A percentile compares a stretch with the other conserved stretches of the same genome.
phyloP scores from a whole-genome alignment of 129 eudicot genomes.

The Escallonia herrerae region DNA sequence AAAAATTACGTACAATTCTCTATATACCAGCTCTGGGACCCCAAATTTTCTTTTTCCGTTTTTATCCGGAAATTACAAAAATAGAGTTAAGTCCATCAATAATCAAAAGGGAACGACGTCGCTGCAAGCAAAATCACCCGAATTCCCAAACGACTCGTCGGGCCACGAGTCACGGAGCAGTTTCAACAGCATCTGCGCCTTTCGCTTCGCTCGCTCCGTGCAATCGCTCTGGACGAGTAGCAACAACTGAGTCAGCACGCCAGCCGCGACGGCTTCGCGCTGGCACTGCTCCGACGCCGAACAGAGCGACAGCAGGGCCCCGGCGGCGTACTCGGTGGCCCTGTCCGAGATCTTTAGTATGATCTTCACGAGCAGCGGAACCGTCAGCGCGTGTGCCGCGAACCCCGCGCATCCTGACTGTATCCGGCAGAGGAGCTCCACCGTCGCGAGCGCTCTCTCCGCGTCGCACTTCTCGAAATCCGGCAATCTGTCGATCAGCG shows the following conservation, averaged over 20 bases:
- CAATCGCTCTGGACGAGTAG: slow-evolving; percentile 88
- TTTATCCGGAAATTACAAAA: slow-evolving; percentile 1
- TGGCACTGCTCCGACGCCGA: slow-evolving; percentile 60
- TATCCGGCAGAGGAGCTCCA: slow-evolving; percentile 73
- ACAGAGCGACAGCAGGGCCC: slow-evolving; percentile 69
- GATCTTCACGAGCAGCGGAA: slow-evolving; percentile 60
- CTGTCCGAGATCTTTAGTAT: slow-evolving; percentile 71
- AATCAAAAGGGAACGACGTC: slow-evolving; percentile 62
- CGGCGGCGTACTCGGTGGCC: slow-evolving; percentile 94
- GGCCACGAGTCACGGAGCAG: slow-evolving; percentile 89
- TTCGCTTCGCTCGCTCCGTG: slow-evolving; percentile 83
- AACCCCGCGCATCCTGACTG: slow-evolving; percentile 73
- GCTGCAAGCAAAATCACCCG: slow-evolving; percentile 70
- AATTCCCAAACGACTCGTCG: slow-evolving; percentile 45
- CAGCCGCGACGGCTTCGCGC: slow-evolving; percentile 83
- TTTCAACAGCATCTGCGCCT: slow-evolving; percentile 92
- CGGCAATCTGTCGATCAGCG: slow-evolving; percentile 46
- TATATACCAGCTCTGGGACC: slow-evolving; percentile 33
- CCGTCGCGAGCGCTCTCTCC: slow-evolving; percentile 86
- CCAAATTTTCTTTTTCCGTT: slow-evolving; percentile 6
- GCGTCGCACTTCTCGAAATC: slow-evolving; percentile 88
- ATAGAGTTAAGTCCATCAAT: not conserved
- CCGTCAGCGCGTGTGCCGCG: slow-evolving; percentile 68
- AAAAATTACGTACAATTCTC: slow-evolving; percentile 4
- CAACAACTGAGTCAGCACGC: slow-evolving; percentile 76